Percentiles rank a stretch among this genome's conserved stretches.
Conservation (phyloP, 352 stramenopile genomes). For the Phytophthora sp. region DNA sequence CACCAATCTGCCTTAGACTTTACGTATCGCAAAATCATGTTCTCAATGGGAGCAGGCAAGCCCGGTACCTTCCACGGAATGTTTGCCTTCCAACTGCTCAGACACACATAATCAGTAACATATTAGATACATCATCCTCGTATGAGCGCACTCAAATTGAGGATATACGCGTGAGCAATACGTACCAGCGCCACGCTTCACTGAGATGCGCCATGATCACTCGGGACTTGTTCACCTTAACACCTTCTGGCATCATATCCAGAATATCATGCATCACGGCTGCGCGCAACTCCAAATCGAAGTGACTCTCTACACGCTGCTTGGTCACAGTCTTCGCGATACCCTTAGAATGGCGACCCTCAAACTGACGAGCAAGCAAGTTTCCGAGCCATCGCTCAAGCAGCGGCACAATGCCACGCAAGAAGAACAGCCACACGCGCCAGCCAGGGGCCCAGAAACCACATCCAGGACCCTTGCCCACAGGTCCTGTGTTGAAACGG, state of each 20-base stretch:
- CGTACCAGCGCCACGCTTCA: slow-evolving; percentile 96
- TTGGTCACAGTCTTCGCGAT: slow-evolving; percentile 99
- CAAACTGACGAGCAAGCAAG: slow-evolving; percentile 98
- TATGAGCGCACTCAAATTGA: background rate
- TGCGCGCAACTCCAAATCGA: slow-evolving; percentile 98
- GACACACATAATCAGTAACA: slow-evolving; percentile 7
- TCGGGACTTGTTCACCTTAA: slow-evolving; percentile 99
- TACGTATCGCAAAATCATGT: slow-evolving; percentile 99
- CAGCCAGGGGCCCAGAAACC: slow-evolving; percentile 99
- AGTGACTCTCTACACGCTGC: slow-evolving; percentile 99
- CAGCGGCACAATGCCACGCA: slow-evolving; percentile 98
- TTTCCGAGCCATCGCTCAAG: slow-evolving; percentile 99
- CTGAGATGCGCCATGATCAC: slow-evolving; percentile 99
- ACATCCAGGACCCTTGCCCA: slow-evolving; percentile 99
- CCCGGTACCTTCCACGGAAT: slow-evolving; percentile 99
- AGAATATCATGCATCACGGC: slow-evolving; percentile 99
- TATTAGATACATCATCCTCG: slow-evolving; percentile 5
- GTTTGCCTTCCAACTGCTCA: slow-evolving; percentile 96
- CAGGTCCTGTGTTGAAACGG: slow-evolving; percentile 99
- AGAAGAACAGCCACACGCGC: slow-evolving; percentile 99
- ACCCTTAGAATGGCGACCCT: slow-evolving; percentile 98
- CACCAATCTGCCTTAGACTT: slow-evolving; percentile 99
- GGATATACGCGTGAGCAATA: background rate
- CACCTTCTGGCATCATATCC: slow-evolving; percentile 99
- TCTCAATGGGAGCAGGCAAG: slow-evolving; percentile 98